Evolutionary conservation across 306 rosid species (phyloP), one percentile per base, ranked within the genome.

Genomic region (Cyclanthera cordifolia): DNA sequence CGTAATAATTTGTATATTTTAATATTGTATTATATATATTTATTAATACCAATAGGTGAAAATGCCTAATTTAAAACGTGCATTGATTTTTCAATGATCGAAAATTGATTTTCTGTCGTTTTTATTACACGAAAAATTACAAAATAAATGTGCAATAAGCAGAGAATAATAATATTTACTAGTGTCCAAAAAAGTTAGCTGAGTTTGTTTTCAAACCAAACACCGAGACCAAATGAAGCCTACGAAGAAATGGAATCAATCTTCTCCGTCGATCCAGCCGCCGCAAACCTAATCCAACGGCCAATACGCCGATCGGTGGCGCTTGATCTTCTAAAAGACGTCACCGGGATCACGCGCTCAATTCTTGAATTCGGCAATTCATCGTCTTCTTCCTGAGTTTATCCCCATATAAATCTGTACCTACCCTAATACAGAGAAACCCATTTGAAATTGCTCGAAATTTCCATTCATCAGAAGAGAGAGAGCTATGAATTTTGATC

Each of bases 401-500:
- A 2, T 28, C 6, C 5, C 32, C 41, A 39, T 69, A 14, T 52
- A 32, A 50, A 69, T 4, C 59, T 24, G 16, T 19, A 46, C 70
- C 37, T 15, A 14, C 52, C 53, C 20, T n/a, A 8, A 65, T 24
- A 8, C 1, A 30, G 71, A 66, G 43, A 66, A 46, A 15, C 20
- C 55, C 34, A 14, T 24, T 66, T 66, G 16, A 66, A 66, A 24
- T 66, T 66, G 11, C 39, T 65, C 14, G 37, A 24, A 12, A 43
- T 5, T 19, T 21, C 6, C 11, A 45, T 13, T 20, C 37, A 41
- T 24, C 17, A 2, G 5, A 4, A 27, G 25, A 46, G 16, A 24
- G 13, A 14, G 41, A 47, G 67, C 61, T 71, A 86, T 85, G 96
- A 81, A 78, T 56, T 66, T 84, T 83, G 97, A 94, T 88, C 89